Evolutionary conservation across 2,329 filamentous ascomycete genomes (phyloP).

Genomic region (Fusarium longipes): DNA sequence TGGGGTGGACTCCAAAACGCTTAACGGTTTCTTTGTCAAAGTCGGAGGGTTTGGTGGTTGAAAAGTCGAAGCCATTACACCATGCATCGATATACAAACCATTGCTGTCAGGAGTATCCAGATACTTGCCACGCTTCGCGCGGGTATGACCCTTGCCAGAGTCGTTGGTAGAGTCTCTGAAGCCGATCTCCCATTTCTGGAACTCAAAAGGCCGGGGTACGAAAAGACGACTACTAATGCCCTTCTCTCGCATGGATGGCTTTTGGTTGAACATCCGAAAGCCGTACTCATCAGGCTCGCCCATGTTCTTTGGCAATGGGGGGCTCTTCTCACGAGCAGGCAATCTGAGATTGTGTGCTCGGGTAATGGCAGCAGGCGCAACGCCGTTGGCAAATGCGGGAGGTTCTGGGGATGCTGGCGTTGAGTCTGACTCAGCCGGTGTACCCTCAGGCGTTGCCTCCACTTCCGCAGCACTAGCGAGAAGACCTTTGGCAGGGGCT

Average conservation of each 20-base stretch:
- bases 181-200: conserved; percentile 67
- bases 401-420: conserved; percentile 53
- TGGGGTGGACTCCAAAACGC: conserved; percentile 64
- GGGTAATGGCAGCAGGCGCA: conserved; percentile 40
- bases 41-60: conserved; percentile 60
- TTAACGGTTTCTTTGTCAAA: conserved; percentile 63
- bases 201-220: conserved; percentile 60
- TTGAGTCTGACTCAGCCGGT: conserved; percentile 52
- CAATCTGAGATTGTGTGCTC: conserved; percentile 44
- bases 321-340: conserved; percentile 54
- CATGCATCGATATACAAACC: conserved; percentile 66
- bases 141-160: conserved; percentile 64
- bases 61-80: conserved; percentile 64
- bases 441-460: conserved; percentile 52
- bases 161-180: conserved; percentile 68
- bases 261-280: conserved; percentile 58
- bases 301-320: conserved; percentile 53
- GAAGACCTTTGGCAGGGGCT: conserved; percentile 53
- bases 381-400: conserved; percentile 44
- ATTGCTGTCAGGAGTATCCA: conserved; percentile 65
- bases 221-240: conserved; percentile 66
- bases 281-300: conserved; percentile 64
- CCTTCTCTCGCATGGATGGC: conserved; percentile 56
- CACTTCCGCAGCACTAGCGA: conserved; percentile 54
- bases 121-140: conserved; percentile 64